phyloP scores from a whole-genome alignment of 2,329 filamentous ascomycete genomes.

The Talaromyces albobiverticillius region DNA sequence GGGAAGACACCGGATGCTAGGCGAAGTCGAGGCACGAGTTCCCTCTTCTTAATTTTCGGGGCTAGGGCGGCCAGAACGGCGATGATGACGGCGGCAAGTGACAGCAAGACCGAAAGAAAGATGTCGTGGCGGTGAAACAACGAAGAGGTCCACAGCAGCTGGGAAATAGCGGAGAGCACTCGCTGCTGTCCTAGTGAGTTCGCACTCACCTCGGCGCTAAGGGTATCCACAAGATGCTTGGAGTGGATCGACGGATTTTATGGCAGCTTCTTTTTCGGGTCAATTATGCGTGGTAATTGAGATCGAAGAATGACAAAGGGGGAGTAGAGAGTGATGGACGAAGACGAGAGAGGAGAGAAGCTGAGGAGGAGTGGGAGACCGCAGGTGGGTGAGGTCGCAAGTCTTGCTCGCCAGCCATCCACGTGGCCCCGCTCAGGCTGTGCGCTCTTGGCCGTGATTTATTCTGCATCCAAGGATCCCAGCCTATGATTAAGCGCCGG shows the following conservation, averaged over 20 bases:
- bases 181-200: conserved; percentile 6
- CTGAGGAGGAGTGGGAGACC: not conserved
- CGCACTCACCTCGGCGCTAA: conserved; percentile 11
- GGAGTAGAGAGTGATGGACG: not conserved
- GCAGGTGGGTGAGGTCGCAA: not conserved
- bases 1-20: not conserved
- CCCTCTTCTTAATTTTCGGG: not conserved
- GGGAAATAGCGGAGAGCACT: conserved; percentile 7
- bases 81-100: not conserved
- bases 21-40: conserved; percentile 1
- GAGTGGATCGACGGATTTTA: not conserved
- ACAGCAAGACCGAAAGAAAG: conserved; percentile 2
- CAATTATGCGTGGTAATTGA: not conserved
- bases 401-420: conserved; percentile 24
- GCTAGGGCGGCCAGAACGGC: not conserved
- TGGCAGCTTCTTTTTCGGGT: not conserved
- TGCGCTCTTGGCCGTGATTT: conserved; percentile 1
- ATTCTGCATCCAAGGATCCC: not conserved
- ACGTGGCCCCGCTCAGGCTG: conserved; percentile 26
- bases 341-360: not conserved
- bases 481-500: not conserved
- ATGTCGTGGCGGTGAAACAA: conserved; percentile 10
- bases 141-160: conserved; percentile 3
- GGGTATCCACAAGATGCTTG: conserved; percentile 3
- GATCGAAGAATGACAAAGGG: not conserved